Evolutionary conservation across 345 rosid species (phyloP), one percentile per base, ranked within the genome.

Genomic region (Syzygium jambos): DNA sequence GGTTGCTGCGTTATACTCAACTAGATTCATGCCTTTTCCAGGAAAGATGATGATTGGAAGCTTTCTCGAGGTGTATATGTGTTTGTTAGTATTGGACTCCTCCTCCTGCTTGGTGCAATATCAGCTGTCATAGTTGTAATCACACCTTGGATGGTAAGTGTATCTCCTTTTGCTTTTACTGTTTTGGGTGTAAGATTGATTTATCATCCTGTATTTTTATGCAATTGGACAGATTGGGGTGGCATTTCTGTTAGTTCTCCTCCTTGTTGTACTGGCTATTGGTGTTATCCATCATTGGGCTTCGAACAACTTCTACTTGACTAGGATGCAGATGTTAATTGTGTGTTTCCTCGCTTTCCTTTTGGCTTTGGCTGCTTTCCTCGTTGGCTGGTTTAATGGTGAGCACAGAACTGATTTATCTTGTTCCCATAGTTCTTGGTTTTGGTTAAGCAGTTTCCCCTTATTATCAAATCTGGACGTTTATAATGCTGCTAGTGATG

Each of bases 11-110:
- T 46, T 52, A 19, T 84, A 34, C 46, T 84, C 27, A 68, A 34
- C 25, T 34, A 73, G 80, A 34, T 73, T 73, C 30, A 27, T 84
- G 52, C 54, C 52, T 52, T 38, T 77, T 77, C 77, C 97, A 96
- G 99, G 99, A 98, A 96, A 92, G 99, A 98, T 87, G 99, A 98
- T 89, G 93, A 90, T 91, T 98, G 99, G 99, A 98, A 92, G 90
- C 93, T 98, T 86, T 98, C 99, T 89, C 95, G 91, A 86, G 99
- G 97, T 89, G 98, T 94, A 87, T 95, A 93, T 91, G 92, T 93
- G 51, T 98, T 98, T 90, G 92, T 98, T 89, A 89, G 90, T 85
- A 93, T 98, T 85, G 99, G 99, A 88, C 97, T 98, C 92, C 95
- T 96, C 87, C 98, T 98, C 84, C 94, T 96, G 89, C 96, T 96